These are phyloP conservation scores for Candida tibetensis DNA, from an alignment of 805 yeast species.

Conservation along the genomic window DNA sequence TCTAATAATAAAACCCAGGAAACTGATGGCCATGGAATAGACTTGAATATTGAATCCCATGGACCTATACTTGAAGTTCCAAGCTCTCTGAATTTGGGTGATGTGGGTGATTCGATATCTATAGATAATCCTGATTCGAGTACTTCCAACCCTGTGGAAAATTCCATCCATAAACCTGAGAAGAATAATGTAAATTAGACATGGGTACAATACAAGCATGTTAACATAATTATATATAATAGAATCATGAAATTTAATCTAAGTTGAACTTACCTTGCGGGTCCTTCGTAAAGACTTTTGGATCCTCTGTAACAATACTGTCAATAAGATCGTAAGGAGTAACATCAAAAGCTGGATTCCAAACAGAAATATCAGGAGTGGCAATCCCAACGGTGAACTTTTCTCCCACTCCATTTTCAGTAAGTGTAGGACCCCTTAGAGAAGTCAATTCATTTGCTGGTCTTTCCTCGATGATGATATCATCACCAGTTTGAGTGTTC, in stretches of 20 bases:
- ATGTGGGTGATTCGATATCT: too few species aligned
- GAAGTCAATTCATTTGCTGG: conserved; percentile 76
- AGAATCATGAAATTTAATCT: too few species aligned
- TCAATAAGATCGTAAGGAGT: conserved; percentile 83
- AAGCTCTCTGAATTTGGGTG: too few species aligned
- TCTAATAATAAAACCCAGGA: too few species aligned
- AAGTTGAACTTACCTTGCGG: conserved; percentile 51
- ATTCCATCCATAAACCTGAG: too few species aligned
- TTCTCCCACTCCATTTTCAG: conserved; percentile 30
- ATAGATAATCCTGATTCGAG: too few species aligned
- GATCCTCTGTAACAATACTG: conserved; percentile 84
- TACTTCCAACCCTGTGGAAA: too few species aligned
- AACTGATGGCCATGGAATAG: too few species aligned
- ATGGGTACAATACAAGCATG: too few species aligned
- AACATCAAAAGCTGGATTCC: conserved; percentile 97
- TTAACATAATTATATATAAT: not conserved
- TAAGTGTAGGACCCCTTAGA: conserved; percentile 55
- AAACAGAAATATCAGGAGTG: conserved; percentile 78
- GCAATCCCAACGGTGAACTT: conserved; percentile 69
- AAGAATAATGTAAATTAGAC: too few species aligned
- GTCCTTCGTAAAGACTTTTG: conserved; percentile 49
- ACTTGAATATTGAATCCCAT: too few species aligned
- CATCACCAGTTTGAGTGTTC: conserved; percentile 62
- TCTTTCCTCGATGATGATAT: conserved; percentile 83
- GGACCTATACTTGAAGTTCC: too few species aligned